Base-by-base conservation (phyloP, 257 asterid genomes). In the Solanum megistacrolobum region DNA sequence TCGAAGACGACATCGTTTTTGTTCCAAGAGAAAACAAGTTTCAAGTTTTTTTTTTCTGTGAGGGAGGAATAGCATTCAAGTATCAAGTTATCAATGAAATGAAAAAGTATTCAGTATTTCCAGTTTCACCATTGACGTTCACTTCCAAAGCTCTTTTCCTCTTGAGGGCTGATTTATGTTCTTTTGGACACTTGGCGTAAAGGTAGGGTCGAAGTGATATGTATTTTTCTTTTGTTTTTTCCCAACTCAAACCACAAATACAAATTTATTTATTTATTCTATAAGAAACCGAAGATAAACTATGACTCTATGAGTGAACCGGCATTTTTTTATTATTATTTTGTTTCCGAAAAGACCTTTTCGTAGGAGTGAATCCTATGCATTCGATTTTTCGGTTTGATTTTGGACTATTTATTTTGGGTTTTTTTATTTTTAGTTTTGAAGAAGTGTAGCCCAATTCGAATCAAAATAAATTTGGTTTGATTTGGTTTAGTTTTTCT, bases 1-100 rank as follows among this genome's bases (percentile, higher is more conserved):
- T 89, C 82, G 96, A 86, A 12, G 94, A 46, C 46, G 93, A 87
- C 97, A 92, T 89, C 81, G 25, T 31, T 60, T 72, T 62, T 43
- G 58, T 29, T 18, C 39, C 3, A 82, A 48, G 12, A 48, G 9
- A 29, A 25, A 18, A 82, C 20, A 16, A 48, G 18, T 79, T 43
- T 43, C n/a, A 25, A 79, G 7, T 16, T 52, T 16, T 52, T 16
- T 14, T 79, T 5, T 9, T 9, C 9, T 46, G 65, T 12, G n/a
- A n/a, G 6, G 6, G 25, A 43, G 3, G 25, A 43, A 25, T 25
- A 38, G 60, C 60, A n/a, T 78, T 78, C 23, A 25, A 41, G 36
- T 78, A 55, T 78, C 23, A 13, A 39, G 36, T 78, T 55, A 78
- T 78, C 36, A 78, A 72, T 32, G 41, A 16, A 79, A 79, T 46